phyloP scores from a whole-genome alignment of 225 moss, liverwort and hornwort genomes.

The Polytrichum commune region DNA sequence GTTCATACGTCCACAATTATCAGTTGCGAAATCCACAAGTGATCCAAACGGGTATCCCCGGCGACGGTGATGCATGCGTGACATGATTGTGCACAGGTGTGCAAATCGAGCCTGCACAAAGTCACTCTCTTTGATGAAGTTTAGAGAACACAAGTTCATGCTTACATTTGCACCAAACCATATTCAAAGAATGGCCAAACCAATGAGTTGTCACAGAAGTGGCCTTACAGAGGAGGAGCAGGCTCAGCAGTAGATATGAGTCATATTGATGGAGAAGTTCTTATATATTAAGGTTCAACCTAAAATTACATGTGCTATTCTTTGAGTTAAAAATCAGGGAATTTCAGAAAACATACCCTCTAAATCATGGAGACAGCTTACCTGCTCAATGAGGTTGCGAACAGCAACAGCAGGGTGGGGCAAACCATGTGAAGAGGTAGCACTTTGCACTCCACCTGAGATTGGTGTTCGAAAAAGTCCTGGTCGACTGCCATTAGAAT shows the following conservation, averaged over 20 bases:
- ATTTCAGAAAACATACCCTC: too few species aligned
- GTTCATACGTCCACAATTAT: constrained; percentile 79
- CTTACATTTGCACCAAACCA: too few species aligned
- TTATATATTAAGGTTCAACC: too few species aligned
- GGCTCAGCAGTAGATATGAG: too few species aligned
- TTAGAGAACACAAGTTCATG: too few species aligned
- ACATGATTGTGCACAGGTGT: constrained; percentile 95
- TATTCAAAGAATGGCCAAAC: too few species aligned
- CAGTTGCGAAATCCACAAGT: constrained; percentile 88
- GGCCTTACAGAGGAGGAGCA: too few species aligned
- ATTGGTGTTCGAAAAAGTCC: constrained; percentile 65
- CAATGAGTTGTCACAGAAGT: too few species aligned
- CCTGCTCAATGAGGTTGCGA: constrained; percentile 70
- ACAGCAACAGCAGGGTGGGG: constrained; percentile 66
- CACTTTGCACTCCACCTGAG: constrained; percentile 71
- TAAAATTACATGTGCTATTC: not conserved
- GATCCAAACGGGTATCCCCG: constrained; percentile 97
- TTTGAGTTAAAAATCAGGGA: not conserved
- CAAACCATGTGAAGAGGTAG: constrained; percentile 70
- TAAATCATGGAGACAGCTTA: not conserved
- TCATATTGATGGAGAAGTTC: too few species aligned
- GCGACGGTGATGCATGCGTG: constrained; percentile 96
- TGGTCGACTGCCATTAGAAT: constrained; percentile 32
- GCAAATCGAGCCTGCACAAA: constrained; percentile 82
- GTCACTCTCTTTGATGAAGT: not conserved